These are phyloP conservation scores for Blastobotrys terrestris DNA, from an alignment of 805 yeast genomes.

Conservation along the genomic window DNA sequence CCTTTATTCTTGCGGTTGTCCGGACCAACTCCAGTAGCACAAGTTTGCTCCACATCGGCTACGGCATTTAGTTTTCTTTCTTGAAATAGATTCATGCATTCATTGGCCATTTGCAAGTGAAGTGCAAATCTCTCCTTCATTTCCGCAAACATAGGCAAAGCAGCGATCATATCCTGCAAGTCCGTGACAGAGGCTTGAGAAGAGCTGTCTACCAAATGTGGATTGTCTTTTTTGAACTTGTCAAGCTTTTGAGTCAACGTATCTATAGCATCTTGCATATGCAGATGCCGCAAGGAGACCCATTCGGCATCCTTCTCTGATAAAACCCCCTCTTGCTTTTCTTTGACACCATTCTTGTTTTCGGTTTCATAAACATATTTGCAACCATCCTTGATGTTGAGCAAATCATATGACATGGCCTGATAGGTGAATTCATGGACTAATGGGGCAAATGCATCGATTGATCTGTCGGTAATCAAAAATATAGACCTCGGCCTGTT, in stretches of 20 bases:
- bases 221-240: conserved; percentile 65
- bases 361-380: conserved; percentile 45
- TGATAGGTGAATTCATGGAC: conserved; percentile 88
- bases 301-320: conserved; percentile 65
- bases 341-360: conserved; percentile 42
- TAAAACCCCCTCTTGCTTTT: conserved; percentile 42
- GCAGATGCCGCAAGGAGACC: conserved; percentile 64
- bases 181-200: conserved; percentile 63
- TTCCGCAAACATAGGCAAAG: conserved; percentile 33
- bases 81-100: conserved; percentile 56
- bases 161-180: conserved; percentile 60
- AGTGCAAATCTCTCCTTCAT: conserved; percentile 32
- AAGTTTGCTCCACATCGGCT: conserved; percentile 80
- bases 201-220: conserved; percentile 63
- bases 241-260: conserved; percentile 50
- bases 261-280: conserved; percentile 69
- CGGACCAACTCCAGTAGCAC: conserved; percentile 64
- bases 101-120: conserved; percentile 41
- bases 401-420: conserved; percentile 82
- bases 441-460: conserved; percentile 78
- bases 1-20: conserved; percentile 56
- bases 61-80: conserved; percentile 56
- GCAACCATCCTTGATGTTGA: conserved; percentile 37
- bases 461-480: conserved; percentile 72
- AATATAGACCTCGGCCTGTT: conserved; percentile 66